Base-by-base conservation (phyloP, 768 basidiomycete species). In the Lactarius quietus region DNA sequence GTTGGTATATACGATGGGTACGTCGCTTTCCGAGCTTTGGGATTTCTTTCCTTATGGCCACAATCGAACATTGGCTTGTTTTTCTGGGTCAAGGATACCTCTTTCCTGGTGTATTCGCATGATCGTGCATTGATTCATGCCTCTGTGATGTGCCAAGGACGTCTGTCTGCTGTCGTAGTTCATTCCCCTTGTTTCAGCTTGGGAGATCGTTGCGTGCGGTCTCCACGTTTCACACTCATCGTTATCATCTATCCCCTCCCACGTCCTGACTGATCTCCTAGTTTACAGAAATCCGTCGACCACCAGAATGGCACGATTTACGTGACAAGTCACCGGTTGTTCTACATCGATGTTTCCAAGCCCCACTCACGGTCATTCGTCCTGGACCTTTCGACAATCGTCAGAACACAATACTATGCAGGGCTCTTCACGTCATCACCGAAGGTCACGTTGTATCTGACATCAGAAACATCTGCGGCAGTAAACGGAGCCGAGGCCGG, bases 1-100 rank as follows among this genome's bases (percentile, higher is more conserved):
- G 88, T 98, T 6, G 95, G 95, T 1, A 87, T 98, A 62, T 98
- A 98, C 72, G 88, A 95, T 69, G 93, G 93, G 95, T 95, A 74
- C 67, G 88, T 77, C 63, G 18, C 45, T 29, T 60, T 55, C 61
- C n/a, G 28, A 35, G 28, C 20, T 39, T 35, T 29, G 28, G 18
- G 1, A 8, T 41, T 7, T 26, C 48, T 26, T 15, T 23, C 23
- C 48, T 6, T 15, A 51, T 51, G 6, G 14, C 45, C 26, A 12
- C 23, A 10, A 12, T 23, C 45, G 45, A 51, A 14, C 26, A 51
- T 26, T 15, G 23, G 14, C 45, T 26, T 26, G 10, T 28, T 23
- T 15, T 15, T 26, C 39, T 6, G 26, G 26, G 48, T 12, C 23
- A 48, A 48, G 9, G n/a, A 45, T 5, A 48, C 45, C 5, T 4